Percentiles rank a stretch among this genome's conserved stretches.
These are phyloP conservation scores for Volvariella surrecta DNA, from an alignment of 1,284 basidiomycete genomes.

Conservation along the genomic window DNA sequence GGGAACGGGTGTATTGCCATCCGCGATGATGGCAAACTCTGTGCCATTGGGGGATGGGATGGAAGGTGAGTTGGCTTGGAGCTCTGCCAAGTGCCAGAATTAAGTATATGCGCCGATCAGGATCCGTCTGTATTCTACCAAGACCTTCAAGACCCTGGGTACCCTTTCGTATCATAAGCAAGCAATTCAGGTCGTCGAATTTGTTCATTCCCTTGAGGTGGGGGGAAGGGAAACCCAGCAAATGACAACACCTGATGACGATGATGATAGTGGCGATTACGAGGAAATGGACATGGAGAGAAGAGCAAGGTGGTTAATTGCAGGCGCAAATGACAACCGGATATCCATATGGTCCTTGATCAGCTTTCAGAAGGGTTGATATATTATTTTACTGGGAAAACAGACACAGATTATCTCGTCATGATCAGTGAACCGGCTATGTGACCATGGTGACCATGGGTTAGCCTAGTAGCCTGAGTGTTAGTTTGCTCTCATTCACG, in stretches of 20 bases:
- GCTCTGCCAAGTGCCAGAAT: not conserved
- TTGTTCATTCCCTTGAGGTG: slow-evolving; percentile 34
- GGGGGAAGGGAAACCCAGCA: not conserved
- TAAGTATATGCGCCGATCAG: slow-evolving; percentile 27
- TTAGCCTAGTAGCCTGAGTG: too few species aligned
- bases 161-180: slow-evolving; percentile 74
- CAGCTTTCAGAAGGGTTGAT: slow-evolving; percentile 40
- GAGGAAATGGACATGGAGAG: slow-evolving; percentile 42
- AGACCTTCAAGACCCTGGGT: slow-evolving; percentile 70
- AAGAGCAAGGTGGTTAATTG: slow-evolving; percentile 61
- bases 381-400: not conserved
- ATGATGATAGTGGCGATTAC: slow-evolving; percentile 37
- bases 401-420: too few species aligned
- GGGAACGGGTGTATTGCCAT: slow-evolving; percentile 71
- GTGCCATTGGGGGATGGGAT: slow-evolving; percentile 85
- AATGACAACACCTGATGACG: slow-evolving; percentile 10
- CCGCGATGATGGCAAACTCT: slow-evolving; percentile 68
- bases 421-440: too few species aligned
- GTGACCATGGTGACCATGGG: too few species aligned
- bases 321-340: slow-evolving; percentile 66
- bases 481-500: too few species aligned
- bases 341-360: slow-evolving; percentile 76
- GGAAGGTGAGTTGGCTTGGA: slow-evolving; percentile 76
- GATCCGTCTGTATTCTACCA: slow-evolving; percentile 71
- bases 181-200: slow-evolving; percentile 61